Evolutionary conservation across 495 filamentous ascomycete genomes (phyloP).

Genomic region (Corynascus novoguineensis): DNA sequence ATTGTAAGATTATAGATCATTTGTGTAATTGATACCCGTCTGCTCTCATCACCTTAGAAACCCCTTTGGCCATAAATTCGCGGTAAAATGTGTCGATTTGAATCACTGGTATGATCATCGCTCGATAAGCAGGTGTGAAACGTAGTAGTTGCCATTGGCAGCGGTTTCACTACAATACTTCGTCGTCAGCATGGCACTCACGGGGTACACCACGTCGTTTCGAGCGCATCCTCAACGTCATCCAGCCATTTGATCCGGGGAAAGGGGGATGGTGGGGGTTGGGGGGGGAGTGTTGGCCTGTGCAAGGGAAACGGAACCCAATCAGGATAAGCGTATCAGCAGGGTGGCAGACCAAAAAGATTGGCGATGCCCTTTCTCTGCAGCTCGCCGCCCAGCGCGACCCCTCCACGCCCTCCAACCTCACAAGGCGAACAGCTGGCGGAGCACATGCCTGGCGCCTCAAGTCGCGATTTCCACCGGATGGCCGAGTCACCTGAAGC

Average conservation of each 20-base stretch:
- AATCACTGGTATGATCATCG: not conserved
- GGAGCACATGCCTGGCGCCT: not conserved
- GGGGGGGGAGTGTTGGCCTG: slow-evolving; percentile 10
- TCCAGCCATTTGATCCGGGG: no score
- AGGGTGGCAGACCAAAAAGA: slow-evolving; percentile 3
- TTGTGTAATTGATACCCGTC: slow-evolving; percentile 7
- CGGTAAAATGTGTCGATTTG: not conserved
- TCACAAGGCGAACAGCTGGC: slow-evolving; percentile 5
- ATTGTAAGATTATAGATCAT: not conserved
- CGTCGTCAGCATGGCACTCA: not conserved
- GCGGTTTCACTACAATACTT: no score
- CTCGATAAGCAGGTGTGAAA: not conserved
- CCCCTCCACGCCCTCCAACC: not conserved
- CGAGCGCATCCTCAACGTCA: no score
- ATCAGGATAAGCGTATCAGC: slow-evolving; percentile 15
- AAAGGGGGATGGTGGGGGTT: no score
- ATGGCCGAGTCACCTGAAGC: slow-evolving; percentile 9
- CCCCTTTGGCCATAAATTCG: no score
- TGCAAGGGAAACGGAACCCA: slow-evolving; percentile 17
- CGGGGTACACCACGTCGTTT: no score
- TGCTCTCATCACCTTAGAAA: not conserved
- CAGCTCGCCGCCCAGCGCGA: not conserved
- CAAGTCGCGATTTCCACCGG: slow-evolving; percentile 1
- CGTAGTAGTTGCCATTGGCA: not conserved
- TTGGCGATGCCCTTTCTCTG: not conserved